Percentiles rank a stretch among this genome's conserved stretches.
These are phyloP conservation scores for Rhizoclosmatium globosum DNA, from an alignment of 192 early-diverging fungal genomes.

Conservation along the genomic window DNA sequence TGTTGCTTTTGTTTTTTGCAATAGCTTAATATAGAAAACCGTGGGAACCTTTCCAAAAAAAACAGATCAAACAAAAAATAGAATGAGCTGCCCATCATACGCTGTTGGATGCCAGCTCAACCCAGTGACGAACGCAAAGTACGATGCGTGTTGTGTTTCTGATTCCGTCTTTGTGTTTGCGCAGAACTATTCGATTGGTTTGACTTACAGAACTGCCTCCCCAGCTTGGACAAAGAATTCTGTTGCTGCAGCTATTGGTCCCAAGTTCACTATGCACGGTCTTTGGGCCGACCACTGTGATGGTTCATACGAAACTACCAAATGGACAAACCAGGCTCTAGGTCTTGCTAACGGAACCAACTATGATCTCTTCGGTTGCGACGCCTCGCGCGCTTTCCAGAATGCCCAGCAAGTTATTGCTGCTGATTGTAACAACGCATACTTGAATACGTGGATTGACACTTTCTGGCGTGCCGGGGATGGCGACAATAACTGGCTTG, in stretches of 20 bases:
- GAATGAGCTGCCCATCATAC: neutral
- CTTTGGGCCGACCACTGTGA: conserved; percentile 78
- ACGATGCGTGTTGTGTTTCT: conserved; percentile 61
- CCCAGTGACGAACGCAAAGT: conserved; percentile 14
- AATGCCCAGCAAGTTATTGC: conserved; percentile 38
- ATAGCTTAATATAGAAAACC: no score
- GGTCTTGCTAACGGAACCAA: no score
- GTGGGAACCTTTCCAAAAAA: no score
- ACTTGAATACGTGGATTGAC: conserved; percentile 57
- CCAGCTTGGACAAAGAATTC: conserved; percentile 11
- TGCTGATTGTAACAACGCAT: neutral
- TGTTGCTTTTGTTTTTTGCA: no score
- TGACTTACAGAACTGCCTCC: conserved; percentile 24
- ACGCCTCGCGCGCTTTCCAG: conserved; percentile 45
- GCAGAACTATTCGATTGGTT: conserved; percentile 68
- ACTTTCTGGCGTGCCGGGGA: conserved; percentile 75
- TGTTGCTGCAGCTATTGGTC: conserved; percentile 6
- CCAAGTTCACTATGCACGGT: conserved; percentile 74
- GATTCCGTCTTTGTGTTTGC: conserved; percentile 60
- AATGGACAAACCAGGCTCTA: neutral
- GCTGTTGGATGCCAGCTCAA: conserved; percentile 7
- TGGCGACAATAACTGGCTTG: conserved; percentile 80
- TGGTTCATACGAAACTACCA: conserved; percentile 48
- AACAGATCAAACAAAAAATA: no score
- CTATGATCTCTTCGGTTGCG: neutral